These are phyloP conservation scores for Diphasiastrum complanatum DNA, from an alignment of 83 land plant genomes.

Conservation along the genomic window DNA sequence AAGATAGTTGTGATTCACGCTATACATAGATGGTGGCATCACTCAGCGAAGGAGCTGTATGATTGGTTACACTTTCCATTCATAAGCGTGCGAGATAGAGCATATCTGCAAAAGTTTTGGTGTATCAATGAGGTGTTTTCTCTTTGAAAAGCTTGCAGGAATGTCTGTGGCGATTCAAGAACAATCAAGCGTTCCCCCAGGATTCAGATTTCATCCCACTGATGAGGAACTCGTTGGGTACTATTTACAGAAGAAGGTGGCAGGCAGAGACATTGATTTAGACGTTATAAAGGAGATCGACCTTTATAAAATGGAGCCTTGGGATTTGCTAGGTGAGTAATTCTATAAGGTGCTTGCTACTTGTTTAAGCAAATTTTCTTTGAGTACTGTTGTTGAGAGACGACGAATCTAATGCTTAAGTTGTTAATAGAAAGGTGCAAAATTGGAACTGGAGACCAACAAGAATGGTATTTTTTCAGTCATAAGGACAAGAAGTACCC, in stretches of 20 bases:
- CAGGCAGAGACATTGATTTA: slow-evolving; percentile 55
- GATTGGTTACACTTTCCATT: no score
- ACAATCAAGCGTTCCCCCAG: slow-evolving; percentile 64
- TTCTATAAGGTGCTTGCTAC: no score
- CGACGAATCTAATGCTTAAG: not conserved
- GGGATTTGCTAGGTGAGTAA: slow-evolving; percentile 92
- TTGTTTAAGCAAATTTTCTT: no score
- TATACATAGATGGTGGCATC: no score
- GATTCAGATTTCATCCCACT: slow-evolving; percentile 40
- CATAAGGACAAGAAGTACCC: slow-evolving; percentile 11
- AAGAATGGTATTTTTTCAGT: slow-evolving; percentile 16
- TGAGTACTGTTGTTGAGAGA: no score
- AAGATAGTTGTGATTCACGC: no score
- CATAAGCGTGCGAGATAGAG: no score
- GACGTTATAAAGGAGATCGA: slow-evolving; percentile 70
- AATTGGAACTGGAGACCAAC: slow-evolving; percentile 10
- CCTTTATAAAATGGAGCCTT: slow-evolving; percentile 75
- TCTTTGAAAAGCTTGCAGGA: no score
- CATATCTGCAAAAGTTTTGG: no score
- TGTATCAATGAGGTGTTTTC: no score
- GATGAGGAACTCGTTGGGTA: slow-evolving; percentile 73
- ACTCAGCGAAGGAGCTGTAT: no score
- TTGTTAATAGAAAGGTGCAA: slow-evolving; percentile 15
- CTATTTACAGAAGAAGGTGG: slow-evolving; percentile 63
- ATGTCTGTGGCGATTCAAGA: no score